Evolutionary conservation across 176 grass and related monocot species (phyloP).

Genomic region (Pharus latifolius): DNA sequence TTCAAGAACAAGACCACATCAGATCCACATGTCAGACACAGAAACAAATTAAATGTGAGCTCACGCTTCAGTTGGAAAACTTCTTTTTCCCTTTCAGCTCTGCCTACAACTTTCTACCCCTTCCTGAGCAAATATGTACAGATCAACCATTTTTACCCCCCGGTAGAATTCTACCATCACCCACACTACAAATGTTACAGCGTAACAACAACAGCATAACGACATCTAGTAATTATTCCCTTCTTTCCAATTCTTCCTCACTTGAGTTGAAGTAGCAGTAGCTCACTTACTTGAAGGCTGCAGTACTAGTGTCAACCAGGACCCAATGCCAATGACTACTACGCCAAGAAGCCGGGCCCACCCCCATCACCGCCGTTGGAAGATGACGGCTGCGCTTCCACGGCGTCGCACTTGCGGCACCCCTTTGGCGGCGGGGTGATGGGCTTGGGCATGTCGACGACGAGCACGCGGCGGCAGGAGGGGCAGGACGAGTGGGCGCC

Average conservation of each 20-base stretch:
- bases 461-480: conserved; percentile 57
- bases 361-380: conserved; percentile 6
- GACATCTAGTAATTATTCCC: too few relatives aligned
- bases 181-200: not conserved
- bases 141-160: too few relatives aligned
- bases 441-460: not conserved
- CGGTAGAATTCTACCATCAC: not conserved
- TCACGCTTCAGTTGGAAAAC: not conserved
- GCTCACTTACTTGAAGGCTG: not conserved
- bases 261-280: not conserved
- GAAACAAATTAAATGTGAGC: too few relatives aligned
- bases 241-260: not conserved
- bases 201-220: not conserved
- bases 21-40: too few relatives aligned
- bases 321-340: not conserved
- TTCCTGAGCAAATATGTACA: conserved; percentile 2
- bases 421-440: not conserved
- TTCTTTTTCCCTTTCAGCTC: not conserved
- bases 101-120: not conserved
- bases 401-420: conserved; percentile 36
- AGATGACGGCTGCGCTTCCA: conserved; percentile 5
- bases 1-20: too few relatives aligned
- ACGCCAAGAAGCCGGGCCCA: conserved; percentile 33
- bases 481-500: conserved; percentile 60
- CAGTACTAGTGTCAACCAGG: not conserved